Evolutionary conservation across 345 rosid species (phyloP).

Genomic region (Nasturtium officinale): DNA sequence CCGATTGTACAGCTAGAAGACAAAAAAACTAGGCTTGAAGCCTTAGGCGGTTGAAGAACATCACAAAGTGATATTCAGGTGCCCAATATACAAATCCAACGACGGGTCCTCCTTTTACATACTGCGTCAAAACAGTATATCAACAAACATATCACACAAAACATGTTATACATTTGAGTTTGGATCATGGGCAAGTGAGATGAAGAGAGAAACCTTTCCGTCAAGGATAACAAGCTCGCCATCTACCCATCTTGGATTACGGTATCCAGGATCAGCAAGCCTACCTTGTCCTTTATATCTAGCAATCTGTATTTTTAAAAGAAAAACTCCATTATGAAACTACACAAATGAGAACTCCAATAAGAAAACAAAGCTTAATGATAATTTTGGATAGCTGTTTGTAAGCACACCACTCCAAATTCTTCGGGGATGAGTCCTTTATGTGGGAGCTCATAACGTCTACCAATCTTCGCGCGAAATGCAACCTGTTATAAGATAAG

Average conservation of each 20-base stretch:
- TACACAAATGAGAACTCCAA: constrained; percentile 19
- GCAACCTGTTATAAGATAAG: constrained; percentile 61
- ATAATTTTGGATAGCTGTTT: constrained; percentile 18
- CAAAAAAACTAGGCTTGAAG: constrained; percentile 56
- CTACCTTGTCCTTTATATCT: constrained; percentile 96
- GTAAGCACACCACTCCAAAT: constrained; percentile 79
- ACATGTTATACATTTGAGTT: neutral
- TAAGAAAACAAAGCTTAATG: neutral
- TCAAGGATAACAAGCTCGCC: constrained; percentile 96
- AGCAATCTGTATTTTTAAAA: constrained; percentile 60
- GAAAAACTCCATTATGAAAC: constrained; percentile 24
- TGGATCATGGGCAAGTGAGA: constrained; percentile 10
- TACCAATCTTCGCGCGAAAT: constrained; percentile 94
- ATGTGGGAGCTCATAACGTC: constrained; percentile 86
- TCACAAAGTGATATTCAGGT: constrained; percentile 93
- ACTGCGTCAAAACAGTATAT: constrained; percentile 50
- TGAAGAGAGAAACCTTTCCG: constrained; percentile 68
- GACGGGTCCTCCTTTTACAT: constrained; percentile 90
- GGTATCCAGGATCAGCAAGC: constrained; percentile 90
- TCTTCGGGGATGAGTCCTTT: constrained; percentile 96
- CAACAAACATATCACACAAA: constrained; percentile 9
- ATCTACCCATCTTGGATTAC: constrained; percentile 92
- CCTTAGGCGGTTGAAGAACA: constrained; percentile 83
- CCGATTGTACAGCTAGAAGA: constrained; percentile 42
- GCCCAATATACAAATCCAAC: constrained; percentile 96